Percentiles rank a stretch among this genome's conserved stretches.
Evolutionary conservation across 441 rosid genomes (phyloP).

Genomic region (Adansonia madagascariensis): DNA sequence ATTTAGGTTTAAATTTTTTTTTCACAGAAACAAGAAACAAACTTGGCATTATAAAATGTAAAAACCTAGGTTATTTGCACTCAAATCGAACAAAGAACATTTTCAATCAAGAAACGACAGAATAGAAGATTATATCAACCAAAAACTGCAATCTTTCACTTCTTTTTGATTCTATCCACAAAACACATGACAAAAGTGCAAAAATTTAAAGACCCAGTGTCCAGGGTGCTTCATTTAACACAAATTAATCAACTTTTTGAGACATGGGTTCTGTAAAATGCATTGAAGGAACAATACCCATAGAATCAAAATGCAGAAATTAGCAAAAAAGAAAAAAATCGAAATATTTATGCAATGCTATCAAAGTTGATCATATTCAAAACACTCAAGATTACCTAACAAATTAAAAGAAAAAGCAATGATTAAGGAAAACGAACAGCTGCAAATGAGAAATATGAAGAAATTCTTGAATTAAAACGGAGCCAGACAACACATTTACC

Average conservation of each 20-base stretch:
- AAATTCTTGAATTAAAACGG: background rate
- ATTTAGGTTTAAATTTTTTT: slow-evolving; percentile 10
- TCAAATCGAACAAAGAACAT: background rate
- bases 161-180: background rate
- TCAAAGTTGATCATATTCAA: slow-evolving; percentile 9
- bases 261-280: slow-evolving; percentile 22
- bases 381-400: background rate
- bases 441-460: background rate
- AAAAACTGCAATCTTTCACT: background rate
- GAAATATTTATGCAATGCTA: slow-evolving; percentile 16
- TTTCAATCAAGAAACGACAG: background rate
- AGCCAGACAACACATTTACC: slow-evolving; percentile 25
- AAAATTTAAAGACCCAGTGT: slow-evolving; percentile 16
- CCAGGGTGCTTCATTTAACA: background rate
- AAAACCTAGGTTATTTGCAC: slow-evolving; percentile 8
- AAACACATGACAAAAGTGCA: background rate
- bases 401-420: background rate
- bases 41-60: slow-evolving; percentile 8
- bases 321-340: background rate
- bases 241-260: slow-evolving; percentile 18
- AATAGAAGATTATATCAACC: slow-evolving; percentile 11
- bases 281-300: slow-evolving; percentile 22
- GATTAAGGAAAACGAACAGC: background rate
- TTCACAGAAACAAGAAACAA: background rate
- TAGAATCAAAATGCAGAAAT: slow-evolving; percentile 5